Evolutionary conservation across 78 protist genomes (phyloP).

Genomic region (Chrysochromulina parva): DNA sequence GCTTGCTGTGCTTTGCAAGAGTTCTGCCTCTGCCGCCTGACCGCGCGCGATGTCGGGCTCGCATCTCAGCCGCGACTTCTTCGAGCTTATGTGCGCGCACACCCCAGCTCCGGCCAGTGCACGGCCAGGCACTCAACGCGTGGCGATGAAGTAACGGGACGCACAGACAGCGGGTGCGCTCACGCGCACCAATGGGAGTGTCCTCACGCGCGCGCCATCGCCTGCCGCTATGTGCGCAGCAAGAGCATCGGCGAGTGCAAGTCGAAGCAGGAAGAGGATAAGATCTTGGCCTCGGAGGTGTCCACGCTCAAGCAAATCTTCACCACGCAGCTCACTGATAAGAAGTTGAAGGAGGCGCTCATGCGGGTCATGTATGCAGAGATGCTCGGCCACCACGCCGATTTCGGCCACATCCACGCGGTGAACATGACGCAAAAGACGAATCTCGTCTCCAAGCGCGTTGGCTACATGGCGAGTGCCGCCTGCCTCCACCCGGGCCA

Average conservation of each 20-base stretch:
- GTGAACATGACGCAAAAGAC: slow-evolving; percentile 71
- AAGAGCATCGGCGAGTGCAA: slow-evolving; percentile 54
- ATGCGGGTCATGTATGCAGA: slow-evolving; percentile 73
- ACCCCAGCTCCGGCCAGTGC: not conserved
- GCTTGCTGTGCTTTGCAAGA: no score
- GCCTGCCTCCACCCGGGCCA: slow-evolving; percentile 58
- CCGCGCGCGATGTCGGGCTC: not conserved
- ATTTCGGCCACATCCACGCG: slow-evolving; percentile 76
- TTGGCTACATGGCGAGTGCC: slow-evolving; percentile 64
- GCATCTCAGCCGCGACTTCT: slow-evolving; percentile 35
- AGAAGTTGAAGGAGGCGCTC: slow-evolving; percentile 60
- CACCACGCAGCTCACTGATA: not conserved
- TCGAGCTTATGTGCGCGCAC: slow-evolving; percentile 39
- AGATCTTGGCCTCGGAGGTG: slow-evolving; percentile 29
- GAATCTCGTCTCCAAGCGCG: slow-evolving; percentile 57
- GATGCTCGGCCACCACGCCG: slow-evolving; percentile 80
- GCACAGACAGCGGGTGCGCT: no score
- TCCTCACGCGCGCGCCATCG: not conserved
- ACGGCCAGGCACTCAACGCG: not conserved
- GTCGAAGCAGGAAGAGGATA: slow-evolving; percentile 57
- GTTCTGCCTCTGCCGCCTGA: no score
- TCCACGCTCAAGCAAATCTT: not conserved
- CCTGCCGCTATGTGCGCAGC: not conserved
- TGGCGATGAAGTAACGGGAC: not conserved
- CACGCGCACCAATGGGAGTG: no score